Percentiles rank a stretch among this genome's conserved stretches.
Evolutionary conservation across 345 rosid genomes (phyloP).

Genomic region (Dimocarpus longan): DNA sequence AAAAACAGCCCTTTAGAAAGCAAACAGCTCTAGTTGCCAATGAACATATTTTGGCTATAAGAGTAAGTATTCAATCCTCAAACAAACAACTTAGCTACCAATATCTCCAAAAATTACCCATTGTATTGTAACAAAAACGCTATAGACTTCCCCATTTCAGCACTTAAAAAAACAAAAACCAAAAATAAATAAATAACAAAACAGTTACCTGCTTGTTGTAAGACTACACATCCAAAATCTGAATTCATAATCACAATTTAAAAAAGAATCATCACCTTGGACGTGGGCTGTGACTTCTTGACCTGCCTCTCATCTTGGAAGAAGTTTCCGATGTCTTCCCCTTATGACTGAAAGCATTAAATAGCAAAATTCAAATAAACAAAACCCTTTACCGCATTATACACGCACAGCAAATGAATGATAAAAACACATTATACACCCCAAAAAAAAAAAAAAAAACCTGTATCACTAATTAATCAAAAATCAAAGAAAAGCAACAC

Average conservation of each 20-base stretch:
- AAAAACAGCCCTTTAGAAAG: not conserved
- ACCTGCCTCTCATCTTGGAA: conserved; percentile 39
- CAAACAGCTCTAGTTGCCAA: no score
- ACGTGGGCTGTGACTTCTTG: conserved; percentile 55
- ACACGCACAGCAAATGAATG: not conserved
- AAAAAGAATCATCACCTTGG: conserved; percentile 31
- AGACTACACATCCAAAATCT: not conserved
- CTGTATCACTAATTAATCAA: not conserved
- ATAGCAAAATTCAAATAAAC: conserved; percentile 13
- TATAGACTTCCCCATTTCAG: not conserved
- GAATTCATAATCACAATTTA: not conserved
- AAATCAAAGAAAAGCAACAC: not conserved
- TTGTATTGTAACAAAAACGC: not conserved
- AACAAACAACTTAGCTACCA: not conserved
- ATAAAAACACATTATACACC: not conserved
- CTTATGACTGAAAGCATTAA: conserved; percentile 34
- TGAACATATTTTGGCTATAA: conserved; percentile 8
- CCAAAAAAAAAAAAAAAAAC: not conserved
- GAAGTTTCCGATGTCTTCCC: conserved; percentile 32
- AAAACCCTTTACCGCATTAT: not conserved
- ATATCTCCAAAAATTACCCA: not conserved
- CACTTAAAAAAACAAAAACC: not conserved
- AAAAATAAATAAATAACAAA: not conserved
- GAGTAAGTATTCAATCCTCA: not conserved
- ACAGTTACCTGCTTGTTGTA: not conserved